Evolutionary conservation across 2,329 filamentous ascomycete species (phyloP), one percentile per base, ranked within the genome.

Genomic region (Paecilomyces dactylethromorphus): DNA sequence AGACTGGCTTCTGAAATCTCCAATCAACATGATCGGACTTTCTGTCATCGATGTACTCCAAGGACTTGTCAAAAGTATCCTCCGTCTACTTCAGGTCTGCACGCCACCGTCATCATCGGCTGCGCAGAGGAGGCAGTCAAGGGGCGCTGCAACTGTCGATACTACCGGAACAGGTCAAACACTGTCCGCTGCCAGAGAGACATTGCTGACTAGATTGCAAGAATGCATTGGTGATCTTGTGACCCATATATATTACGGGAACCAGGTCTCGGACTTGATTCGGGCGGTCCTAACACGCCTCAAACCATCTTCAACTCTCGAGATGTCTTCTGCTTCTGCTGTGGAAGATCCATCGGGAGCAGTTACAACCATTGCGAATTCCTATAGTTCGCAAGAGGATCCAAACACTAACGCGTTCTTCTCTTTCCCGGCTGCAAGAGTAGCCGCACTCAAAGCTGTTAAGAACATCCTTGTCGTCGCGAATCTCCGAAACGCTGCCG

Each of bases 241-340:
- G 2, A 96, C 91, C 0, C 94, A 99, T 69, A 87, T 97, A 32
- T 99, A 99, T 78, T 99, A 99, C 71, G 90, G 90, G 1, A 93
- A 97, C 66, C 94, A 99, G 74, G 91, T 97, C 58, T 87, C 90
- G 1, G 94, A 99, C 74, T 97, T 97, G 91, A 86, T 97, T 56
- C 84, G 87, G 21, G 86, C 91, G 0, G 87, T 97, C 52, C 78
- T 97, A 15, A 78, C 84, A 31, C 87, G 91, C 21, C 81, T 97
- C 31, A 94, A 90, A 73, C 90, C 92, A 2, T 77, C 79, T 11
- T 61, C 71, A 15, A 69, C 73, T 6, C 39, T 45, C 39, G 39
- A 18, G 10, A 21, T 45, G 45, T 77, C 81, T 2, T 76, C 78
- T 15, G 71, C 78, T 13, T 69, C 79, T 4, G 78, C 78, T 3